Conservation (phyloP, 768 basidiomycete species). For the Filobasidium floriforme region DNA sequence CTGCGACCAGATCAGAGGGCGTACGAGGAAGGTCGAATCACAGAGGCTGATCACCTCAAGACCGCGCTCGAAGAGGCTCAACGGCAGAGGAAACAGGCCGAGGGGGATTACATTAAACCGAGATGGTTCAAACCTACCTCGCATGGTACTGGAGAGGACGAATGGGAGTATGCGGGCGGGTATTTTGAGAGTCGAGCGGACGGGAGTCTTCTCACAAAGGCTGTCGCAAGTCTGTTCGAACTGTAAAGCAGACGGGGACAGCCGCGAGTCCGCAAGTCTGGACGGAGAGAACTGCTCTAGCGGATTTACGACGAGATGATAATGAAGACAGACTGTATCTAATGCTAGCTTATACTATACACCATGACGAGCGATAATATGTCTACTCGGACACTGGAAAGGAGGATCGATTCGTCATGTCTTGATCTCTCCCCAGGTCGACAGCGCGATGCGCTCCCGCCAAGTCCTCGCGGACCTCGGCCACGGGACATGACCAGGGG, state of each 20-base stretch:
- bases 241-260: not conserved
- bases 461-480: too few species aligned
- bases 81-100: constrained; percentile 57
- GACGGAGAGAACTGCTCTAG: too few species aligned
- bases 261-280: too few species aligned
- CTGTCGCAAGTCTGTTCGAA: constrained; percentile 12
- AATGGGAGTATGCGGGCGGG: constrained; percentile 20
- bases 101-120: constrained; percentile 50
- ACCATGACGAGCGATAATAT: not conserved
- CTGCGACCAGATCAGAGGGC: constrained; percentile 73
- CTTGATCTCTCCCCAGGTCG: not conserved
- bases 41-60: constrained; percentile 67
- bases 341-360: not conserved
- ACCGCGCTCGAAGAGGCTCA: constrained; percentile 65
- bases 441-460: not conserved
- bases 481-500: too few species aligned
- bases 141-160: constrained; percentile 11
- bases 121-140: constrained; percentile 18
- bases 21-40: constrained; percentile 67
- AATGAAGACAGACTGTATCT: not conserved
- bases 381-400: not conserved
- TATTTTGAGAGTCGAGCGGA: constrained; percentile 20
- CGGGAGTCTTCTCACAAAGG: constrained; percentile 6
- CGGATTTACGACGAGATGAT: not conserved
- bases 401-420: constrained; percentile 2